Evolutionary conservation across 2,329 filamentous ascomycete genomes (phyloP).

Genomic region (Blastomyces emzantsi): DNA sequence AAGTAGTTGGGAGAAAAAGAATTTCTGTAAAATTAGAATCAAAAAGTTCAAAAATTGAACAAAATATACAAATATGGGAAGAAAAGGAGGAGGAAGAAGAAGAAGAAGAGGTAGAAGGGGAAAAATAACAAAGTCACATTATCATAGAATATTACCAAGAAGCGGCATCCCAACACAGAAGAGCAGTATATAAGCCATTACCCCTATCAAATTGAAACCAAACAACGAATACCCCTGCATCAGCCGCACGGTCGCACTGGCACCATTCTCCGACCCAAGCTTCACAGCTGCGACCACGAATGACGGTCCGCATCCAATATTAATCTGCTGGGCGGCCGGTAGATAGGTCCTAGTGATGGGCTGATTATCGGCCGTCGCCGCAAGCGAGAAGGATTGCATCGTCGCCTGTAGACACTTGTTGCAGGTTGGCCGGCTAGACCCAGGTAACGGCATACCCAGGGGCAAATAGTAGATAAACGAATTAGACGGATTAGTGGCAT

Average conservation of each 20-base stretch:
- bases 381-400: slow-evolving; percentile 69
- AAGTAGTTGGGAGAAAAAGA: not conserved
- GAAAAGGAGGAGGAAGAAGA: not conserved
- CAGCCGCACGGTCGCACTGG: not conserved
- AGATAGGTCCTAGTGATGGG: slow-evolving; percentile 62
- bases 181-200: slow-evolving; percentile 8
- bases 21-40: not conserved
- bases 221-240: not conserved
- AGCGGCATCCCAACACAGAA: slow-evolving; percentile 8
- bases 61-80: not conserved
- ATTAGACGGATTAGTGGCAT: slow-evolving; percentile 59
- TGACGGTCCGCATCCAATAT: slow-evolving; percentile 50
- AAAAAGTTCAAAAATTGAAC: slow-evolving; percentile 1
- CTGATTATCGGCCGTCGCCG: slow-evolving; percentile 56
- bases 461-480: slow-evolving; percentile 80
- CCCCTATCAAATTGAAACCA: not conserved
- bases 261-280: slow-evolving; percentile 2
- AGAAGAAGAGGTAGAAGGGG: not conserved
- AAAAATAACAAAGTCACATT: not conserved
- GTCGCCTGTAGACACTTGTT: slow-evolving; percentile 65
- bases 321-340: slow-evolving; percentile 61
- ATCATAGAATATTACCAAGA: slow-evolving; percentile 5
- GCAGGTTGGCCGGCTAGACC: slow-evolving; percentile 62
- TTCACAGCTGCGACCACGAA: slow-evolving; percentile 35
- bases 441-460: slow-evolving; percentile 62